Base-by-base conservation (phyloP, 2,329 filamentous ascomycete species). In the Microsporum canis region DNA sequence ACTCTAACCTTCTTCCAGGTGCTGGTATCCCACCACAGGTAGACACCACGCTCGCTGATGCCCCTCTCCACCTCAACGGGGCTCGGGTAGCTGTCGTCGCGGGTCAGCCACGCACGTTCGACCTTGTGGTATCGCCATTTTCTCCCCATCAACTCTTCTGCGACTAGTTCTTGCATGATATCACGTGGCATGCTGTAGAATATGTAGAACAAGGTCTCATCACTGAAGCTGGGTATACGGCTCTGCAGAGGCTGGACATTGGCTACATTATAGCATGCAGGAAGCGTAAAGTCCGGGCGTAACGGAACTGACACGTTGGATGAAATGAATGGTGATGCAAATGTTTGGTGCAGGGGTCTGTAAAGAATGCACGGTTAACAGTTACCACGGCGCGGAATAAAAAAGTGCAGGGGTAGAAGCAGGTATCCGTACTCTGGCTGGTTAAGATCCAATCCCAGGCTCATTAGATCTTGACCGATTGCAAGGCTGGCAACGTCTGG, bases 111-210 rank as follows among this genome's bases (percentile, higher is more conserved):
- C 67, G 77, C 77, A 56, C 77, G 73, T 64, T 79, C 76, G n/a
- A 77, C 71, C 70, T 79, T 80, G 68, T 80, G 78, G 65, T 79
- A 80, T 57, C 78, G 71, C 78, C 78, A 80, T 66, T 80, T 80
- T 63, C 78, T 74, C 23, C 75, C 73, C 73, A 79, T 80, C 68
- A 88, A 72, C 68, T 87, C 84, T 61, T 80, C 78, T 5, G 84
- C 84, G 4, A 84, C 84, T 53, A 85, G 75, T 68, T 88, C 85
- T 68, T 88, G 85, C 70, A 84, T 77, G 60, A 86, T 79, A 67
- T 87, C 84, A 62, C 82, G 77, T 12, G 84, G 84, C 75, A 83
- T 82, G 64, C 83, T 84, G 73, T 87, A 88, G 77, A 88, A 88
- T 63, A 87, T 85, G 68, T 83, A 84, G 69, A 88, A 85, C 3